These are phyloP conservation scores for Mucor saturninus DNA, from an alignment of 371 early-diverging fungal genomes.

Conservation along the genomic window DNA sequence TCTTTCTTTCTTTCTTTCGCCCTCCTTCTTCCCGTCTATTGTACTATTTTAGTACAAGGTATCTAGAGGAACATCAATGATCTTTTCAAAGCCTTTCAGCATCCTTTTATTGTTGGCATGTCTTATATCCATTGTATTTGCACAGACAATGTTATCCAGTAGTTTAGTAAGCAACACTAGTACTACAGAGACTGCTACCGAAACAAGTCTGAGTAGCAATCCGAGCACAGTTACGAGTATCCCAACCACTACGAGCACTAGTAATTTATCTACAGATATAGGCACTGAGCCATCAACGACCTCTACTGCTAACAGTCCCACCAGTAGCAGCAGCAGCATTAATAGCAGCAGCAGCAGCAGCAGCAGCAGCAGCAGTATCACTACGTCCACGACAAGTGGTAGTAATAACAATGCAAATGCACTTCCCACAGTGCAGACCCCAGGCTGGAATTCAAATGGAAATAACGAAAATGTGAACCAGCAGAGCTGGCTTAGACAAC, in stretches of 20 bases:
- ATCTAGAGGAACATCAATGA: constrained; percentile 2
- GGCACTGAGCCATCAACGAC: too few relatives aligned
- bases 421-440: constrained; percentile 28
- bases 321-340: too few relatives aligned
- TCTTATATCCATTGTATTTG: constrained; percentile 2
- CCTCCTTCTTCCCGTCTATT: neutral
- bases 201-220: neutral
- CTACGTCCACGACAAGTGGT: neutral
- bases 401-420: constrained; percentile 5
- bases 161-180: neutral
- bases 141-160: neutral
- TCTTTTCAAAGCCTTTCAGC: neutral
- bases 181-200: neutral
- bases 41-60: neutral
- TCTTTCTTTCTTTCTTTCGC: constrained; percentile 7
- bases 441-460: constrained; percentile 26
- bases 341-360: neutral
- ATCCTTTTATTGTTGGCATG: neutral
- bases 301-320: too few relatives aligned
- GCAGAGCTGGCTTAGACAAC: constrained; percentile 34
- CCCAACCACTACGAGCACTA: too few relatives aligned
- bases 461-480: constrained; percentile 11
- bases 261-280: too few relatives aligned
- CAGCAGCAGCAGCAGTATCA: neutral
- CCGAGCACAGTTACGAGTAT: too few relatives aligned